phyloP scores from a whole-genome alignment of 1,284 basidiomycete genomes.

The Marasmius fiardii region DNA sequence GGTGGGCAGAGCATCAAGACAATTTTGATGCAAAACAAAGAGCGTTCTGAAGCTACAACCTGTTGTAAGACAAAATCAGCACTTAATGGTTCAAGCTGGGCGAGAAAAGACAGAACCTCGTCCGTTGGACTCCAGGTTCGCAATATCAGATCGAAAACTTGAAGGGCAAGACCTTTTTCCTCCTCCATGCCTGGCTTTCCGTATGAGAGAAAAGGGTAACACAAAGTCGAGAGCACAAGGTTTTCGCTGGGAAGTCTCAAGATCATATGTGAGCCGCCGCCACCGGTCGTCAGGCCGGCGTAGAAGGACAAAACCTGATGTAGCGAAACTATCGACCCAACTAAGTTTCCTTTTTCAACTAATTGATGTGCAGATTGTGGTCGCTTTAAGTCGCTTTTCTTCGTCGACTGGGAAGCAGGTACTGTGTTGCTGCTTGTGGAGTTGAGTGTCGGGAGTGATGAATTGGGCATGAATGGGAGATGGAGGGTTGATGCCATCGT shows the following conservation, averaged over 20 bases:
- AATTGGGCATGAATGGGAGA: slow-evolving; percentile 46
- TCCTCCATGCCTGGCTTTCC: slow-evolving; percentile 35
- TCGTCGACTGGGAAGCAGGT: slow-evolving; percentile 22
- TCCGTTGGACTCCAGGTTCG: slow-evolving; percentile 53
- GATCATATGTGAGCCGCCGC: not conserved
- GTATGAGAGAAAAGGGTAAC: slow-evolving; percentile 49
- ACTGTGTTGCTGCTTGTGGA: slow-evolving; percentile 17
- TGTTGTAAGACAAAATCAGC: slow-evolving; percentile 21
- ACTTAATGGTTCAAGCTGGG: not conserved
- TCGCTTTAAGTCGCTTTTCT: slow-evolving; percentile 30
- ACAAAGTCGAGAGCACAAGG: slow-evolving; percentile 54
- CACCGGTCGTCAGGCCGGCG: not conserved
- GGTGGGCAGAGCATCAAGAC: not conserved
- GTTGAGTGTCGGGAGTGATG: slow-evolving; percentile 31
- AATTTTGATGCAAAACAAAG: slow-evolving; percentile 63
- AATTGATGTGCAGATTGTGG: slow-evolving; percentile 38
- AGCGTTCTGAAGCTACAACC: slow-evolving; percentile 51
- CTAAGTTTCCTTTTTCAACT: not conserved
- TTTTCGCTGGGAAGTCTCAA: not conserved
- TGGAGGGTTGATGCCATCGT: slow-evolving; percentile 35
- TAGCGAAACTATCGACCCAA: not conserved
- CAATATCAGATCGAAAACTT: slow-evolving; percentile 55
- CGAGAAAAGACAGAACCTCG: slow-evolving; percentile 31
- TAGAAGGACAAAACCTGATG: not conserved
- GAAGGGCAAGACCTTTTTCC: slow-evolving; percentile 54